Evolutionary conservation across 164 flowering plant genomes (phyloP), one percentile per base, ranked within the genome.

Genomic region (Echeveria elegans): DNA sequence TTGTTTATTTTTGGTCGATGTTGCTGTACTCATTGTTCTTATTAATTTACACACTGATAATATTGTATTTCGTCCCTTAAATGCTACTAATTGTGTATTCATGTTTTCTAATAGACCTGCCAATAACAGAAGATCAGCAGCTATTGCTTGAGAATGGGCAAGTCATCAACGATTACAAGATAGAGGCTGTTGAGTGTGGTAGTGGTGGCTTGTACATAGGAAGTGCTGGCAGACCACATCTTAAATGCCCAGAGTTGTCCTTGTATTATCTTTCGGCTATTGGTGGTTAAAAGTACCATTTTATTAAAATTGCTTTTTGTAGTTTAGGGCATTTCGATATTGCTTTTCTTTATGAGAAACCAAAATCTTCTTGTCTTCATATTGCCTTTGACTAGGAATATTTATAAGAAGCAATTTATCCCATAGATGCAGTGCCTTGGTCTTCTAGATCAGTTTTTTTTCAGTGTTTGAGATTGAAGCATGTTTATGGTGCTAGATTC

Each of bases 151-250:
- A 56, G 28, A 56, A 56, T 56, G 61, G 61, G n/a, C 61, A 56
- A 28, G 61, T 56, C 32, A 56, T 56, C 61, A 56, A 56, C 10
- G 34, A 56, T 56, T 56, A 56, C 61, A 56, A 56, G 61, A 56
- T 56, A 10, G 61, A 56, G 61, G 32, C 61, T 11, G 61, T 56
- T 56, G 61, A 56, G 28, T 48, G 37, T 43, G 24, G n/a, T 50
- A 47, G 0, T 47, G 52, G 21, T 47, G 24, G 56, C 59, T 53
- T 15, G 12, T 24, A 53, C 59, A 23, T 52, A 4, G 28, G 1
- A 18, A 28, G 61, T 56, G 61, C 32, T 26, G 58, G n/a, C n/a
- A n/a, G 15, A 0, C 24, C 1, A 28, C 32, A 56, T 56, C 61
- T 28, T 12, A 56, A 2, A 28, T 56, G 31, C 19, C 12, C 31